phyloP scores from a whole-genome alignment of 306 rosid genomes.

The Prosopis cineraria region DNA sequence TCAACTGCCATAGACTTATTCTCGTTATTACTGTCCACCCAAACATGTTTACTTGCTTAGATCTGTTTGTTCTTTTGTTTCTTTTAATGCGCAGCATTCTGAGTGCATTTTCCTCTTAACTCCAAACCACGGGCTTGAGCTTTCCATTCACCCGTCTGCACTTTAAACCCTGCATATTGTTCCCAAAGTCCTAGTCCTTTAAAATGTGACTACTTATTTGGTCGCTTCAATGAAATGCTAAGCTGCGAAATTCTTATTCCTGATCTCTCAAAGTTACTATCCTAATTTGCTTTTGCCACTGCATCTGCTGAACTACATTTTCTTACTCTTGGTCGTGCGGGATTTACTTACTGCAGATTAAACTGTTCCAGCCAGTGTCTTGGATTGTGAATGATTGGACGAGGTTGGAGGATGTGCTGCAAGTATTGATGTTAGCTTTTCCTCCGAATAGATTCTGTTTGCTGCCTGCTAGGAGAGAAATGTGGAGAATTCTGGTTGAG shows the following conservation, averaged over 20 bases:
- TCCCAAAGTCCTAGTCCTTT: background rate
- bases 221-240: slow-evolving; percentile 1
- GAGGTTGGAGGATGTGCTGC: background rate
- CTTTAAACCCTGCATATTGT: background rate
- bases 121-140: background rate
- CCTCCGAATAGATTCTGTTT: slow-evolving; percentile 4
- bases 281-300: slow-evolving; percentile 25
- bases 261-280: slow-evolving; percentile 9
- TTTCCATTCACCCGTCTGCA: background rate
- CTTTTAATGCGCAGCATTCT: background rate
- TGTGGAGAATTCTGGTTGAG: slow-evolving; percentile 1
- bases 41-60: background rate
- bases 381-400: background rate
- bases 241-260: background rate
- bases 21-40: background rate
- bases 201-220: background rate
- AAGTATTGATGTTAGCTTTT: background rate
- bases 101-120: slow-evolving; percentile 1
- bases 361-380: background rate
- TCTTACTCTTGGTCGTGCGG: slow-evolving; percentile 9
- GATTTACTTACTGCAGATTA: slow-evolving; percentile 25
- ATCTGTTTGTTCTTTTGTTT: background rate
- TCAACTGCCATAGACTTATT: background rate
- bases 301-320: background rate
- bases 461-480: background rate